phyloP scores from a whole-genome alignment of 148 eudicot genomes.

The Arbutus unedo region DNA sequence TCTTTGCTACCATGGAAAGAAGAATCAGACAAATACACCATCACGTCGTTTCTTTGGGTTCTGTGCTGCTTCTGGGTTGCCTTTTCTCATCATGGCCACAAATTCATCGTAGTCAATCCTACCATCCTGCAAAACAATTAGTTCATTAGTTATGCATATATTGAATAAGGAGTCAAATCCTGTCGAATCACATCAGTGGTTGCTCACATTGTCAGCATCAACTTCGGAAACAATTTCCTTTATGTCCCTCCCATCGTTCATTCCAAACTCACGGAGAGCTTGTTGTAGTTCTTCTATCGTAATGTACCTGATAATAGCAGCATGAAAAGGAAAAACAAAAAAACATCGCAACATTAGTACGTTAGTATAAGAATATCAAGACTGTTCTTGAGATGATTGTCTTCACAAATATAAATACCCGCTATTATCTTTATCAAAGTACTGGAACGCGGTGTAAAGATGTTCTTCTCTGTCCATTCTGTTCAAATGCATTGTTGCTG shows the following conservation, averaged over 20 bases:
- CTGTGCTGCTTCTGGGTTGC: constrained; percentile 50
- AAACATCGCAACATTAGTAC: not conserved
- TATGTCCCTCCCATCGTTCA: constrained; percentile 76
- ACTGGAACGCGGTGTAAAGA: constrained; percentile 93
- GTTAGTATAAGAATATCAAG: not conserved
- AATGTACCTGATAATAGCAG: constrained; percentile 48
- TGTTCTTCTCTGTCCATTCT: constrained; percentile 98
- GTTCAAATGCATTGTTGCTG: constrained; percentile 98
- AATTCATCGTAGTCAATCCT: constrained; percentile 78
- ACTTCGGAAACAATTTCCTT: constrained; percentile 85
- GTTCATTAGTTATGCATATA: not conserved
- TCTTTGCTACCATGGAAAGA: not conserved
- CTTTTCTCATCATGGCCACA: constrained; percentile 80
- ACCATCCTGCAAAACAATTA: constrained; percentile 51
- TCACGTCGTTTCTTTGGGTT: constrained; percentile 36
- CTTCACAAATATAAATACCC: constrained; percentile 45
- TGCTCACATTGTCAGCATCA: constrained; percentile 76
- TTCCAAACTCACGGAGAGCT: constrained; percentile 76
- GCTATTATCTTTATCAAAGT: constrained; percentile 95
- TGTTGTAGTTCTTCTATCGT: constrained; percentile 92
- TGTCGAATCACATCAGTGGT: not conserved
- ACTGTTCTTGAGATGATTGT: not conserved
- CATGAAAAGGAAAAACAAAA: not conserved
- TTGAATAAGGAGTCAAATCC: not conserved
- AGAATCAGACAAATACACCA: constrained; percentile 15